Percentiles rank a stretch among this genome's conserved stretches.
These are phyloP conservation scores for Astrephomene gubernaculifera DNA, from an alignment of 139 green algal genomes.

Conservation along the genomic window DNA sequence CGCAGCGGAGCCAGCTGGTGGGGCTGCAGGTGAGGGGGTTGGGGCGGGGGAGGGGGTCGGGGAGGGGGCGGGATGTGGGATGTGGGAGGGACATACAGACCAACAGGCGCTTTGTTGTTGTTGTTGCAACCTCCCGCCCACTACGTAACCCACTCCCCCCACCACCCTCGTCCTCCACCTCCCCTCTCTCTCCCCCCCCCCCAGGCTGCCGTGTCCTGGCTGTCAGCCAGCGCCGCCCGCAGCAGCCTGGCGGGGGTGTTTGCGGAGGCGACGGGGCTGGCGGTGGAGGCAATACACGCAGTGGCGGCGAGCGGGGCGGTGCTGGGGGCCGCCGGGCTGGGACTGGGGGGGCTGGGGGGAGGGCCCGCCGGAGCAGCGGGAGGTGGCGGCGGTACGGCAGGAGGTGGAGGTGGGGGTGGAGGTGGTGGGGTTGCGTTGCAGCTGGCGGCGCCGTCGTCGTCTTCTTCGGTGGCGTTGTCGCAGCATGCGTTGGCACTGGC, in stretches of 20 bases:
- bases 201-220: slow-evolving; percentile 36
- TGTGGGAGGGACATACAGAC: not conserved
- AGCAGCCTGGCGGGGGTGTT: slow-evolving; percentile 7
- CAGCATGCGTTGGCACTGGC: too few species aligned
- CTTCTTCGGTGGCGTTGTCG: too few species aligned
- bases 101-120: not conserved
- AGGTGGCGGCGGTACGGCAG: not conserved
- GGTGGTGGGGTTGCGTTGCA: not conserved
- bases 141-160: not conserved
- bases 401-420: not conserved
- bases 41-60: not conserved
- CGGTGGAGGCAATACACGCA: slow-evolving; percentile 18
- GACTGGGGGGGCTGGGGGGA: not conserved
- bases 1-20: slow-evolving; percentile 29
- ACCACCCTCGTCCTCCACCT: not conserved
- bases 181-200: not conserved
- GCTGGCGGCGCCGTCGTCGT: too few species aligned
- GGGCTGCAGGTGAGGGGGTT: slow-evolving; percentile 18
- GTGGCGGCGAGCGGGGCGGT: slow-evolving; percentile 14
- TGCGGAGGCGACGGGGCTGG: not conserved
- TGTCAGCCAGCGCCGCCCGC: not conserved
- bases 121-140: not conserved
- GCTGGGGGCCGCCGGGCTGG: not conserved
- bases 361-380: not conserved
- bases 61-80: not conserved